Evolutionary conservation across 139 green algal species (phyloP).

Genomic region (Edaphochlamys debaryana): DNA sequence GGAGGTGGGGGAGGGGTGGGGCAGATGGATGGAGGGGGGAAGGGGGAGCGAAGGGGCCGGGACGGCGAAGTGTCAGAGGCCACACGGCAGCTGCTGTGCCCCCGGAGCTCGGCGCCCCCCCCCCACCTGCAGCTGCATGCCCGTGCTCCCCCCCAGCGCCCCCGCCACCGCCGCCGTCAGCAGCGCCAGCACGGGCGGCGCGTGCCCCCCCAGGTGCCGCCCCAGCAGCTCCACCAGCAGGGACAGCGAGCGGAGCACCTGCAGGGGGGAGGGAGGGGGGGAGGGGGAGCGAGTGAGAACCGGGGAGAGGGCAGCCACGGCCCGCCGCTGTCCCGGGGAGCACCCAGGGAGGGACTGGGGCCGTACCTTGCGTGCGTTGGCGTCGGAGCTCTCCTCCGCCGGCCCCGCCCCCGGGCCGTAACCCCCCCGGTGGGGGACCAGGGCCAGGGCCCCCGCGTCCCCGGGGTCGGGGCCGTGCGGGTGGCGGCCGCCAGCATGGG

Average conservation of each 20-base stretch:
- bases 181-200: constrained; percentile 63
- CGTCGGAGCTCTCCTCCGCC: neutral
- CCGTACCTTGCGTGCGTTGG: constrained; percentile 3
- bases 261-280: neutral
- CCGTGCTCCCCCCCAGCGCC: no score
- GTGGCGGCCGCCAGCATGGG: neutral
- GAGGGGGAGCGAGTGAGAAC: neutral
- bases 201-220: constrained; percentile 44
- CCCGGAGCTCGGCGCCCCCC: no score
- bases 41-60: no score
- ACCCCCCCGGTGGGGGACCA: no score
- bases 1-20: no score
- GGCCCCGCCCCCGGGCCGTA: neutral
- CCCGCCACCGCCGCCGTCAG: constrained; percentile 54
- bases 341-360: neutral
- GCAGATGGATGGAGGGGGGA: no score
- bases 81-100: no score
- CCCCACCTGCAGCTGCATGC: constrained; percentile 61
- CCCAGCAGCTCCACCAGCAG: constrained; percentile 33
- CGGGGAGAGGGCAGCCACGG: neutral
- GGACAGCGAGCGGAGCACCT: constrained; percentile 38
- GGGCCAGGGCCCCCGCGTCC: no score
- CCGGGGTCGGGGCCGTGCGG: neutral
- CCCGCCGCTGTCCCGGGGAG: neutral
- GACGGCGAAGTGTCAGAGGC: no score